Evolutionary conservation across 2,329 filamentous ascomycete species (phyloP).

Genomic region (Colletotrichum eremochloae): DNA sequence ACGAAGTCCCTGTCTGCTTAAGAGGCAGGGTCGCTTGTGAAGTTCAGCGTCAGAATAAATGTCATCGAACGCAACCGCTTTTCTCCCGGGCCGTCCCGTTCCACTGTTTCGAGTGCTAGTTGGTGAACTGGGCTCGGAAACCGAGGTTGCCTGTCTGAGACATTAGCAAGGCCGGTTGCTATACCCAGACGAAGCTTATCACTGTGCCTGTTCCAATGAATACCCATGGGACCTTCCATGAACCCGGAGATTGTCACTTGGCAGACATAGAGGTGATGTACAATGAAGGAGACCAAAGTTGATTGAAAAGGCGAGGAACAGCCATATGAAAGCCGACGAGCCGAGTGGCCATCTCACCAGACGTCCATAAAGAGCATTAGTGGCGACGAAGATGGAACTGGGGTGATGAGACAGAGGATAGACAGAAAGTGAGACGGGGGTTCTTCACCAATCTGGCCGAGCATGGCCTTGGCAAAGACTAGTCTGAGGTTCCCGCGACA

Average conservation of each 20-base stretch:
- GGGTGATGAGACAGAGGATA: slow-evolving; percentile 2
- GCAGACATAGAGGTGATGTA: neutral
- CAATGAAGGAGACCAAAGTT: neutral
- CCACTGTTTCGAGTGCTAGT: neutral
- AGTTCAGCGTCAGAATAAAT: too few relatives aligned
- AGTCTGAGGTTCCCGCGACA: slow-evolving; percentile 2
- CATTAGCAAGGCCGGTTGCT: neutral
- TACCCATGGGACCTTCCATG: neutral
- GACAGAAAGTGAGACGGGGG: slow-evolving; percentile 7
- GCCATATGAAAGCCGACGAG: neutral
- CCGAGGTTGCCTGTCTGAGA: neutral
- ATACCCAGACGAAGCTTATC: neutral
- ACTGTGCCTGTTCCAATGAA: neutral
- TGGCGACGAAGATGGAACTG: neutral
- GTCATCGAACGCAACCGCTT: too few relatives aligned
- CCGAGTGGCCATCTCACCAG: neutral
- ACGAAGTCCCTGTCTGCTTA: neutral
- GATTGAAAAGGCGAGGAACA: neutral
- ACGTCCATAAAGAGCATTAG: neutral
- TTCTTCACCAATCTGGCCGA: neutral
- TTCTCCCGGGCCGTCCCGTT: neutral
- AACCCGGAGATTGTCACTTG: neutral
- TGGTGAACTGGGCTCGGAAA: neutral
- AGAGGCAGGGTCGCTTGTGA: neutral
- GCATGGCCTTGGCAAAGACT: slow-evolving; percentile 1